Evolutionary conservation across 2,329 filamentous ascomycete species (phyloP).

Genomic region (Fusarium keratoplasticum): DNA sequence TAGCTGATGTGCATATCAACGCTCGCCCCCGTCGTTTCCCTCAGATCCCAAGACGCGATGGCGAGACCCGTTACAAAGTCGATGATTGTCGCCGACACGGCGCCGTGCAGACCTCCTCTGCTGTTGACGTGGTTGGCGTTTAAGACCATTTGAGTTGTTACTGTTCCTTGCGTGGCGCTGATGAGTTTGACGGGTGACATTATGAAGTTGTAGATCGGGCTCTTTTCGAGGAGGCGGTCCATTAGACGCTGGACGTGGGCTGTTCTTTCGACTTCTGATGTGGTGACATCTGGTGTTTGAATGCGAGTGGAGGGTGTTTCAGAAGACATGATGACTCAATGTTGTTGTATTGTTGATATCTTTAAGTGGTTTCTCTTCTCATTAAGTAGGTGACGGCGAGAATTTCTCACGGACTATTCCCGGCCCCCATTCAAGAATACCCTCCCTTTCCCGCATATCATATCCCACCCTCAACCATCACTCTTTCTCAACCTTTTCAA

Average conservation of each 20-base stretch:
- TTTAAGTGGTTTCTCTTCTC: not conserved
- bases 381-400: constrained; percentile 3
- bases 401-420: constrained; percentile 41
- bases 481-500: constrained; percentile 30
- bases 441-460: constrained; percentile 32
- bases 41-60: constrained; percentile 73
- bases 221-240: constrained; percentile 55
- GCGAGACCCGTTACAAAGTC: constrained; percentile 81
- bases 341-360: not conserved
- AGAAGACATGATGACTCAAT: constrained; percentile 20
- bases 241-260: constrained; percentile 48
- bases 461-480: constrained; percentile 3
- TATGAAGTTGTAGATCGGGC: constrained; percentile 63
- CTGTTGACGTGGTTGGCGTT: constrained; percentile 73
- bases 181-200: constrained; percentile 57
- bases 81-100: constrained; percentile 76
- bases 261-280: constrained; percentile 20
- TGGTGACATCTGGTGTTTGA: constrained; percentile 22
- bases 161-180: constrained; percentile 57
- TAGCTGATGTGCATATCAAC: constrained; percentile 82
- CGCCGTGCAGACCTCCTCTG: constrained; percentile 75
- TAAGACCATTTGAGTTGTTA: constrained; percentile 62
- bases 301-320: constrained; percentile 23
- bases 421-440: constrained; percentile 43
- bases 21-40: constrained; percentile 74